These are phyloP conservation scores for Pistacia atlantica DNA, from an alignment of 345 rosid genomes.

Conservation along the genomic window DNA sequence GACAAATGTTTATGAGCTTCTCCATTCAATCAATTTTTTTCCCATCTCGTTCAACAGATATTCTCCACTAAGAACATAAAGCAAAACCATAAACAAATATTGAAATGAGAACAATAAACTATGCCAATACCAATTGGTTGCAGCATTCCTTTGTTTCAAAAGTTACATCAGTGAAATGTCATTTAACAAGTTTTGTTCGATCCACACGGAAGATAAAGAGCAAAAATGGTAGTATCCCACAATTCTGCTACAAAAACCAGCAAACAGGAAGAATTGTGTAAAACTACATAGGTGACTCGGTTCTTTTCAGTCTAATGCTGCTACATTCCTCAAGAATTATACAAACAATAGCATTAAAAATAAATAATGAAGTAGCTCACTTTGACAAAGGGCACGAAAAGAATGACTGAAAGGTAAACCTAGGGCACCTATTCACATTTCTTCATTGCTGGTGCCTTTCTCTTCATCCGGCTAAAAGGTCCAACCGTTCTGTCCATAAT, in stretches of 20 bases:
- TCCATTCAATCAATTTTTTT: too few species aligned
- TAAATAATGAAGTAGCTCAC: constrained; percentile 4
- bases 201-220: not conserved
- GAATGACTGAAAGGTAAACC: not conserved
- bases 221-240: not conserved
- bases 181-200: not conserved
- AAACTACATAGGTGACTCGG: not conserved
- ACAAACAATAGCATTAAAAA: constrained; percentile 12
- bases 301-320: constrained; percentile 4
- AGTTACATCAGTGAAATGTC: not conserved
- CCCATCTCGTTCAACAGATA: too few species aligned
- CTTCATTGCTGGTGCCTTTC: constrained; percentile 49
- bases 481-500: constrained; percentile 67
- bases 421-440: constrained; percentile 52
- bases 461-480: constrained; percentile 88
- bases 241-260: not conserved
- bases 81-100: too few species aligned
- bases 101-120: too few species aligned
- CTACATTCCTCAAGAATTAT: constrained; percentile 29
- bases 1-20: too few species aligned
- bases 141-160: not conserved
- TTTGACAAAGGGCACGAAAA: not conserved
- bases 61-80: too few species aligned
- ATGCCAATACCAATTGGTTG: not conserved
- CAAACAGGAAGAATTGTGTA: not conserved